Base-by-base conservation (phyloP, 495 filamentous ascomycete species). In the Daldinia childiae region DNA sequence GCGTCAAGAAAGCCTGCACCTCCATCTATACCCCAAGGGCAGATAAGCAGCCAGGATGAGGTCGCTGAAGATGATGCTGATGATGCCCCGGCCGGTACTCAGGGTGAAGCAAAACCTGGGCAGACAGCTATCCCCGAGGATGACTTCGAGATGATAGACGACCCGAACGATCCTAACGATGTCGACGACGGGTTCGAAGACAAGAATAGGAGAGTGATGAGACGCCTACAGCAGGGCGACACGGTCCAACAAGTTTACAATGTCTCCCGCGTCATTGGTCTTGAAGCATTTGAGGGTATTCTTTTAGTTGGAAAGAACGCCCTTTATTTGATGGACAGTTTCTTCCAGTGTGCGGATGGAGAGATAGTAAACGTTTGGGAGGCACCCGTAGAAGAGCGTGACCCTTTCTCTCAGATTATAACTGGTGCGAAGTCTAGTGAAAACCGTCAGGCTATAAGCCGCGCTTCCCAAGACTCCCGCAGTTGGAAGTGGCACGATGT, bases 321-420 rank as follows among this genome's bases (percentile, higher is more conserved):
- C 62, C 87, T 99, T 43, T 99, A 99, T 78, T 90, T 99, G 57
- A 89, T 98, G 66, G 95, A 99, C 77, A 92, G 93, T 75, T 92
- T 95, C 72, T 98, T 99, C 79, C 95, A 98, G 76, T 87, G 94
- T 59, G 88, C 91, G 3, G 95, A 98, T 77, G 95, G 95, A 21
- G 95, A 99, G 77, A 96, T 99, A 73, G 91, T 98, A 41, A 93
- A 97, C 71, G 95, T 97, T 19, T 93, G 91, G 88, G 93, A 98
- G 79, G 95, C 96, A 24, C 94, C 95, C 15, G 78, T 85, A 6
- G 94, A 98, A 67, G 95, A 99, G 78, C 90, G 95, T 43, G 95
- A 99, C 76, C 92, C 94, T 2, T 99, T 98, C 74, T 89, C 97
- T 27, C 92, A 94, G 69, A 94, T 98, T 82, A 95, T 98, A 70